These are phyloP conservation scores for Astragalus membranaceus DNA, from an alignment of 306 rosid genomes.

Conservation along the genomic window DNA sequence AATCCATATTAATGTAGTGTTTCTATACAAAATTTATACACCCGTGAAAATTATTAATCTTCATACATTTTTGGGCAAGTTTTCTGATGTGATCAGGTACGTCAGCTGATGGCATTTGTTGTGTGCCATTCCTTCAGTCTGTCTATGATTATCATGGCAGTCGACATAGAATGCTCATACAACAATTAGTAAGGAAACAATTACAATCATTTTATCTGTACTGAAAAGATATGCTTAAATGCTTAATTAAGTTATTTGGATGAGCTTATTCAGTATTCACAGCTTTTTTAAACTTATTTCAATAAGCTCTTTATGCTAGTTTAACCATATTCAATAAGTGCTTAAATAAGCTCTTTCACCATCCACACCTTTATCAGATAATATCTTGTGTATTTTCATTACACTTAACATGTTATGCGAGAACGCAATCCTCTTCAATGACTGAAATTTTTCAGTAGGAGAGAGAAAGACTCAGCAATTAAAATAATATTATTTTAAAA, in stretches of 20 bases:
- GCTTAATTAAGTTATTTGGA: too few relatives aligned
- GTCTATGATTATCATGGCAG: not conserved
- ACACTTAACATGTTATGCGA: not conserved
- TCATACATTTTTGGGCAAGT: not conserved
- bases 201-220: not conserved
- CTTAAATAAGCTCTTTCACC: too few relatives aligned
- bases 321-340: too few relatives aligned
- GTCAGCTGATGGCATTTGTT: slow-evolving; percentile 4
- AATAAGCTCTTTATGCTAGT: too few relatives aligned
- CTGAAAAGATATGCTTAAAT: not conserved
- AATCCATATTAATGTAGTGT: slow-evolving; percentile 19
- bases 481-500: too few relatives aligned
- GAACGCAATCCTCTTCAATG: too few relatives aligned
- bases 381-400: not conserved
- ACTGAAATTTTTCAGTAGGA: too few relatives aligned
- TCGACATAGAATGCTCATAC: not conserved
- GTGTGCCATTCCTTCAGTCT: not conserved
- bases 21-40: slow-evolving; percentile 18
- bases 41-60: slow-evolving; percentile 14
- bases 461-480: too few relatives aligned
- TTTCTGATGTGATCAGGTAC: slow-evolving; percentile 12
- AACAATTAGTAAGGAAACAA: not conserved
- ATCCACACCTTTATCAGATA: too few relatives aligned
- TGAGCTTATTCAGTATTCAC: too few relatives aligned
- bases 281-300: too few relatives aligned